phyloP scores from a whole-genome alignment of 176 grass and related monocot genomes.

The Carex parvula region DNA sequence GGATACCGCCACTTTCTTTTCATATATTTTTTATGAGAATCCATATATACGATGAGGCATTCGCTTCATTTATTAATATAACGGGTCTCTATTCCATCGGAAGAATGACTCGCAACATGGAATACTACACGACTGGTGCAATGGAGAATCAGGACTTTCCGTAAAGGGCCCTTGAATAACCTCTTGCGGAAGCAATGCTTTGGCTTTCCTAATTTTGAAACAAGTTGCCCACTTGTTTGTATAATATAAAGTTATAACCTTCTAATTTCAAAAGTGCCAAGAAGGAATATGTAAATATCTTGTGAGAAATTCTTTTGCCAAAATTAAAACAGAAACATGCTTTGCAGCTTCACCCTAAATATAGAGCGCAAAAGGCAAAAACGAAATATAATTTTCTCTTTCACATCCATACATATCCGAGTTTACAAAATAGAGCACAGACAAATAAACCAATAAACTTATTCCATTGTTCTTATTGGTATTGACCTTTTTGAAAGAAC shows the following conservation, averaged over 20 bases:
- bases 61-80: background rate
- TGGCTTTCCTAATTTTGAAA: constrained; percentile 17
- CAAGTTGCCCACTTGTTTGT: constrained; percentile 13
- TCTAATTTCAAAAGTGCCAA: constrained; percentile 10
- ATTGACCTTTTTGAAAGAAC: constrained; percentile 23
- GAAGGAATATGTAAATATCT: constrained; percentile 18
- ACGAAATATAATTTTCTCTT: background rate
- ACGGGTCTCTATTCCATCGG: background rate
- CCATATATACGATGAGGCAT: background rate
- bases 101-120: background rate
- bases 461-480: too few relatives aligned
- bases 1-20: constrained; percentile 22
- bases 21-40: background rate
- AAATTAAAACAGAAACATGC: constrained; percentile 8
- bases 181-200: constrained; percentile 21
- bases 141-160: background rate
- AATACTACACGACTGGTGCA: background rate
- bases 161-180: constrained; percentile 16
- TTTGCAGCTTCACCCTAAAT: background rate
- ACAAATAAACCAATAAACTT: constrained; percentile 27
- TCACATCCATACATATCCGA: constrained; percentile 5
- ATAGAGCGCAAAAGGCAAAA: background rate
- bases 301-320: background rate
- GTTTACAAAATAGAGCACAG: constrained; percentile 14
- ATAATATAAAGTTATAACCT: background rate